Base-by-base conservation (phyloP, 2,329 filamentous ascomycete species). In the Cadophora malorum region DNA sequence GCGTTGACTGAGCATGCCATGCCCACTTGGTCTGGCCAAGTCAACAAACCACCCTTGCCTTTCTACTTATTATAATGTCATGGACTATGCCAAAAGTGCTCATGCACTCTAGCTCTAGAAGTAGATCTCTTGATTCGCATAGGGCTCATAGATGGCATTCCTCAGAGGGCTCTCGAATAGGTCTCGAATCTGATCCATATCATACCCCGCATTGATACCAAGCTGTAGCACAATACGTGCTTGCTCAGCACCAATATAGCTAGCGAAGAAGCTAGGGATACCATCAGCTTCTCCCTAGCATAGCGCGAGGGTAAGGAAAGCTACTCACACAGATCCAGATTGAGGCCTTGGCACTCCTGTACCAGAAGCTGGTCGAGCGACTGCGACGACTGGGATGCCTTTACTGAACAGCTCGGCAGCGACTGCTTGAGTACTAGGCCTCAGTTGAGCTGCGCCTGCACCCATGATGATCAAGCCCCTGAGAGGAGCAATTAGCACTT, bases 341-440 rank as follows among this genome's bases (percentile, higher is more conserved):
- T 5, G 9, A 6, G 21, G 49, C 21, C 10, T 25, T 1, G 49
- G 49, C 25, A 52, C 49, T 52, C 21, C 49, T 4, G 49, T 52
- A 25, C 49, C 49, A 14, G 49, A 52, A 14, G 49, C 49, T 10
- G 49, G 49, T 52, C 49, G 49, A 25, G 49, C 49, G 49, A 52
- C 49, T 52, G 49, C 21, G 21, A 52, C 49, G 14, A 52, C 49
- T 25, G 49, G 49, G 25, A 52, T 52, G 1, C 49, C 21, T 12
- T 52, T 28, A 23, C 49, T 52, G 21, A 52, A 52, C 21, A 28
- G 14, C 41, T 45, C 41, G 10, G 41, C 41, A 14, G 35, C 35
- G 35, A 38, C 35, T 7, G 35, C 35, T 9, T 38, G 35, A 4
- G 35, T 38, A 9, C 35, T 38, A 38, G 35, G 35, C 9, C 35